Percentiles rank a stretch among this genome's conserved stretches.
phyloP scores from a whole-genome alignment of 805 yeast genomes.

The Kockiozyma suomiensis region DNA sequence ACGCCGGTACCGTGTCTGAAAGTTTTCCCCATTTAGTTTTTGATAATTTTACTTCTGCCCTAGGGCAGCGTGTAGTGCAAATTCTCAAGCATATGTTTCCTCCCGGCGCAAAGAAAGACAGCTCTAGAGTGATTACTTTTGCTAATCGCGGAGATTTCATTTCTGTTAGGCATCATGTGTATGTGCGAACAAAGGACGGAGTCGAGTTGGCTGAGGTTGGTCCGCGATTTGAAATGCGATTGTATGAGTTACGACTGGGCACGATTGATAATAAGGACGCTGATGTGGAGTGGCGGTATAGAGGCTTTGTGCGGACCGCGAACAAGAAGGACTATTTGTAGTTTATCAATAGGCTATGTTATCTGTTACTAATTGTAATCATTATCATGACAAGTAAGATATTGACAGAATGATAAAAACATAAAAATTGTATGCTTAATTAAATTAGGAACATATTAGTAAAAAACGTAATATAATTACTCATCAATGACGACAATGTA shows the following conservation, averaged over 20 bases:
- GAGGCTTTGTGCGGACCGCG: conserved; percentile 93
- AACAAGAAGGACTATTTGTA: conserved; percentile 86
- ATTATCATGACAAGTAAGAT: no score
- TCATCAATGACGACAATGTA: no score
- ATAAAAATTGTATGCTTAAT: no score
- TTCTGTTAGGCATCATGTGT: conserved; percentile 92
- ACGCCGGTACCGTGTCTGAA: conserved; percentile 86
- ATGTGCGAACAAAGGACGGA: conserved; percentile 80
- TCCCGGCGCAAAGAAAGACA: conserved; percentile 91
- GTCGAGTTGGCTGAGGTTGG: conserved; percentile 96
- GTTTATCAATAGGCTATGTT: no score
- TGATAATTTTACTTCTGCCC: conserved; percentile 78
- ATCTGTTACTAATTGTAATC: no score
- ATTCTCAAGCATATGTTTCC: conserved; percentile 89
- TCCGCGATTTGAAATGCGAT: conserved; percentile 96
- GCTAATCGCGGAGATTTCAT: conserved; percentile 89
- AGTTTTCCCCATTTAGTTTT: conserved; percentile 92
- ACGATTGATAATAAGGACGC: conserved; percentile 94
- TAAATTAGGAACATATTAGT: no score
- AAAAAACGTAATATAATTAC: no score
- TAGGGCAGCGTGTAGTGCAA: conserved; percentile 81
- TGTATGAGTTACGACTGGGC: conserved; percentile 85
- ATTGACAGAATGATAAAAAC: no score
- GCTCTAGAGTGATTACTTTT: conserved; percentile 90
- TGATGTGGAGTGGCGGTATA: conserved; percentile 94